Evolutionary conservation across 768 basidiomycete species (phyloP).

Genomic region (Amyloporia xantha): DNA sequence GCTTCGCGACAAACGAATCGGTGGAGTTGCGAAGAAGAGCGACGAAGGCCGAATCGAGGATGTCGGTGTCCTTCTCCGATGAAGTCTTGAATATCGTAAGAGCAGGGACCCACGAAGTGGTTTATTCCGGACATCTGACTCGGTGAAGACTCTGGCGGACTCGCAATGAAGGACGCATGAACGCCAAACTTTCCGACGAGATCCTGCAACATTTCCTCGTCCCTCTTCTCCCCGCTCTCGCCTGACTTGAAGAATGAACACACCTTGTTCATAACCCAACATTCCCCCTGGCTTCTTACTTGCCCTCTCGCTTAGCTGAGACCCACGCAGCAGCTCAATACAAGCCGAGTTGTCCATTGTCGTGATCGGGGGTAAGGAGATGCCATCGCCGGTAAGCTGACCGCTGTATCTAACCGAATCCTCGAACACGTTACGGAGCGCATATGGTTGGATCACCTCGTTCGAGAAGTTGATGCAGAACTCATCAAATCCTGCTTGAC

Average conservation of each 20-base stretch:
- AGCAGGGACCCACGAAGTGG: constrained; percentile 71
- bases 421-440: constrained; percentile 66
- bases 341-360: constrained; percentile 82
- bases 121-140: constrained; percentile 75
- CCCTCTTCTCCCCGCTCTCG: constrained; percentile 64
- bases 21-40: constrained; percentile 63
- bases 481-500: constrained; percentile 79
- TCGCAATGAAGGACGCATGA: constrained; percentile 69
- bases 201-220: constrained; percentile 69
- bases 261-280: constrained; percentile 70
- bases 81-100: constrained; percentile 67
- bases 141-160: constrained; percentile 35
- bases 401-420: constrained; percentile 61
- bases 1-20: constrained; percentile 71
- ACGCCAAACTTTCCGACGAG: constrained; percentile 61
- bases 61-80: constrained; percentile 70
- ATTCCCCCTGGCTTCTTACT: constrained; percentile 74
- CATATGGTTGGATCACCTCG: constrained; percentile 76
- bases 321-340: constrained; percentile 77
- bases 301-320: constrained; percentile 54
- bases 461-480: constrained; percentile 84
- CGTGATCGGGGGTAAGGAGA: constrained; percentile 56
- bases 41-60: constrained; percentile 80
- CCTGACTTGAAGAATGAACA: constrained; percentile 68
- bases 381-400: constrained; percentile 55